Percentiles rank a stretch among this genome's conserved stretches.
phyloP scores from a whole-genome alignment of 2,329 filamentous ascomycete species.

The Nemania sp. region DNA sequence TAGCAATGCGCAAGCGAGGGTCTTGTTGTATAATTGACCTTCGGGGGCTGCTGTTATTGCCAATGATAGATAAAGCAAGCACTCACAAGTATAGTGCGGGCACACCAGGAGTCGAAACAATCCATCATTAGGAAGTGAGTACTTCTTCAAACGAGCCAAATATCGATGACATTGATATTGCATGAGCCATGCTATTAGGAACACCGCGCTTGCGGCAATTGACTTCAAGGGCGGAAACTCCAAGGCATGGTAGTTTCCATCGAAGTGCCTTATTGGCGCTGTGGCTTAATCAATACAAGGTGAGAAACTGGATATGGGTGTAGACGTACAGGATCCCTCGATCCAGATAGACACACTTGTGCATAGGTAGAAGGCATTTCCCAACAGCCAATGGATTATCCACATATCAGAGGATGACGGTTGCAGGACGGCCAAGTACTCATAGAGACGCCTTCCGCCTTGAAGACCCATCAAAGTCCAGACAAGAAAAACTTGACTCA shows the following conservation, averaged over 20 bases:
- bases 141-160: slow-evolving; percentile 73
- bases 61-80: slow-evolving; percentile 79
- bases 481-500: slow-evolving; percentile 64
- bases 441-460: slow-evolving; percentile 73
- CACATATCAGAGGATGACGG: slow-evolving; percentile 79
- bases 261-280: slow-evolving; percentile 41
- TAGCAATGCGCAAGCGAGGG: slow-evolving; percentile 67
- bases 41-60: slow-evolving; percentile 72
- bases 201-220: slow-evolving; percentile 61
- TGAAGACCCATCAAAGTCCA: slow-evolving; percentile 79
- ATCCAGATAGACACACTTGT: slow-evolving; percentile 82
- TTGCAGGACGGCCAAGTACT: slow-evolving; percentile 68
- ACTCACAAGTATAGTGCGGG: slow-evolving; percentile 92
- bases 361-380: slow-evolving; percentile 73
- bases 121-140: slow-evolving; percentile 75
- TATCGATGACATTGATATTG: slow-evolving; percentile 77
- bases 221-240: slow-evolving; percentile 51
- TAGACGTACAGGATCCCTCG: slow-evolving; percentile 69
- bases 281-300: slow-evolving; percentile 22
- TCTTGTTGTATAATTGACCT: slow-evolving; percentile 69
- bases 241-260: slow-evolving; percentile 27
- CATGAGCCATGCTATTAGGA: slow-evolving; percentile 68
- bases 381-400: slow-evolving; percentile 80
- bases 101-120: slow-evolving; percentile 75
- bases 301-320: slow-evolving; percentile 3